Base-by-base conservation (phyloP, 805 yeast species). In the Candida khao-thaluensis region DNA sequence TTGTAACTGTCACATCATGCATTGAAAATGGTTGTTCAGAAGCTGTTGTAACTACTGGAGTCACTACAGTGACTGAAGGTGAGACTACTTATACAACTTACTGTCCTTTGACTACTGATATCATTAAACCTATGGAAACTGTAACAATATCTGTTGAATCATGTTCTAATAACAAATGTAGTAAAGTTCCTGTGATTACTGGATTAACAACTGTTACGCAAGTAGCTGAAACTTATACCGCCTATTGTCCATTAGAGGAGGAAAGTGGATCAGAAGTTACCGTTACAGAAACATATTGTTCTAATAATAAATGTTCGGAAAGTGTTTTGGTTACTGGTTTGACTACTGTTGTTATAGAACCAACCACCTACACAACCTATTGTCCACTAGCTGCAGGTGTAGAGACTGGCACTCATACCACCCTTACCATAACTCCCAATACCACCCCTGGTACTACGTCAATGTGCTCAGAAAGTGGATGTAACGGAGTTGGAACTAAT, bases 121-220 rank as follows among this genome's bases (percentile, higher is more conserved):
- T 11, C 9, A 8, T 16, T 17, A 17, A 29, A 17, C 35, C 17
- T 24, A 30, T 16, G 31, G 18, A 21, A 5, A 59, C 65, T 30
- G 59, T 66, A n/a, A 59, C 59, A 23, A 44, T 62, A 23, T 62
- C 67, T 36, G 48, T 62, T 42, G 62, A 70, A 29, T 60, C 68
- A 18, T 66, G 71, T 49, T 47, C 53, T 11, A 54, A 57, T 43
- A 37, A 61, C 51, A 48, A 43, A 39, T 66, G 72, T 50, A 27
- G 42, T 7, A 43, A 47, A 24, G 51, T 42, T 25, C 52, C 62
- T 26, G 61, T 59, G 30, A 60, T 64, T 45, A 61, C 67, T 37
- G 66, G 65, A 17, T 15, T 34, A 7, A 32, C 38, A 35, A 26
- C 26, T 17, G 12, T 9, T 39, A 39, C 40, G 17, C 41, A 40